Conservation (phyloP, 495 filamentous ascomycete species). For the Penicilliopsis zonata region DNA sequence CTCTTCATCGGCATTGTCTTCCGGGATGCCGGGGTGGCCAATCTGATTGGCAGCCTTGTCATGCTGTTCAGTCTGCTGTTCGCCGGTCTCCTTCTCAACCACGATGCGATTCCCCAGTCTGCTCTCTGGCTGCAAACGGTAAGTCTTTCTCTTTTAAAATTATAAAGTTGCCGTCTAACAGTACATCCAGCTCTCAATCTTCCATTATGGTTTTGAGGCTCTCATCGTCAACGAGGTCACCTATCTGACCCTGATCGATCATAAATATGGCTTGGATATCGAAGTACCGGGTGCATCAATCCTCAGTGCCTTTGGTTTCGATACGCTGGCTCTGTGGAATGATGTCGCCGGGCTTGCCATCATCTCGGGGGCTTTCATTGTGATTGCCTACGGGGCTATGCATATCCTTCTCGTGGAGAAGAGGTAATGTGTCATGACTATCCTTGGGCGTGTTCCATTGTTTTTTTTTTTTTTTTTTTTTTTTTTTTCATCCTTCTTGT, state of each 20-base stretch:
- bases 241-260: conserved; percentile 78
- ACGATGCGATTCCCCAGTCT: conserved; percentile 74
- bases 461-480: no score
- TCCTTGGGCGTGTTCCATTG: no score
- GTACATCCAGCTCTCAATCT: conserved; percentile 67
- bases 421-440: no score
- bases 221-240: conserved; percentile 96
- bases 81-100: conserved; percentile 85
- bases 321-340: conserved; percentile 69
- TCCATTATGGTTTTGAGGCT: conserved; percentile 95
- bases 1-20: conserved; percentile 95
- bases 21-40: conserved; percentile 84
- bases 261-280: conserved; percentile 92
- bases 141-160: conserved; percentile 16
- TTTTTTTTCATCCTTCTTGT: neutral
- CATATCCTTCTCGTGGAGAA: conserved; percentile 89
- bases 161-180: conserved; percentile 8
- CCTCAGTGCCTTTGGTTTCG: conserved; percentile 84
- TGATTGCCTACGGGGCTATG: conserved; percentile 87
- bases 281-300: conserved; percentile 93
- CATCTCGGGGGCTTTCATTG: conserved; percentile 71
- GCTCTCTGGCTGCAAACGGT: conserved; percentile 81
- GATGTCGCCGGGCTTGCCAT: conserved; percentile 74
- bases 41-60: conserved; percentile 85
- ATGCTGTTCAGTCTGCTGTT: conserved; percentile 98